Base-by-base conservation (phyloP, 78 protist genomes). In the Polysphondylium violaceum region DNA sequence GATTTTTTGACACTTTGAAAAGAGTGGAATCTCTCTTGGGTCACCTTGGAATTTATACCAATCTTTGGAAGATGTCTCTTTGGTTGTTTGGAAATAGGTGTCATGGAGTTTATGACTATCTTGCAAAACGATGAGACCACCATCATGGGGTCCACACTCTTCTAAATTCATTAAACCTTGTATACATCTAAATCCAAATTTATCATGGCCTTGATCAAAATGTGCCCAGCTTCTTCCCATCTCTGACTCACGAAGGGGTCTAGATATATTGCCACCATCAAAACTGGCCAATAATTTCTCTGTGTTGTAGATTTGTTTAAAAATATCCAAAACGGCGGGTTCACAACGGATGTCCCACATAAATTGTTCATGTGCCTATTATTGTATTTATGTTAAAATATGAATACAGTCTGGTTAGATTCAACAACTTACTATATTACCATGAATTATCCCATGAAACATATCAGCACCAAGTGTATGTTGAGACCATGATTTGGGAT, bases 261-360 rank as follows among this genome's bases (percentile, higher is more conserved):
- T 47, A 1, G 89, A 64, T 16, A 81, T 25, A 55, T 81, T 81
- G 40, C 71, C 89, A 25, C 89, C 89, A 81, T 81, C 89, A 55
- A 81, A 81, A 23, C 67, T 47, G 4, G 68, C 89, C 2, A 81
- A 27, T 40, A 81, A 19, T 27, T 81, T n/a, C 9, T 69, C 27
- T 16, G 65, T 56, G 35, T 81, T 71, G 31, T 81, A 81, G 1
- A 81, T 36, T 31, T 53, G 63, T 27, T 38, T 59, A 44, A 67
- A 81, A 8, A 81, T 35, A 51, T 81, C 61, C 7, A 81, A 55
- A 35, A 81, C 68, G 6, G 74, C 71, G 14, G 51, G 31, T 29
- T 81, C 89, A 17, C 64, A 71, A 19, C 89, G 50, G 16, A 81
- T 68, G 29, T 81, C 77, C 89, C 89, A 81, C 3, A 67, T 19